Percentiles rank a stretch among this genome's conserved stretches.
Evolutionary conservation across 2,329 filamentous ascomycete species (phyloP).

Genomic region (Penicillium vulpinum): DNA sequence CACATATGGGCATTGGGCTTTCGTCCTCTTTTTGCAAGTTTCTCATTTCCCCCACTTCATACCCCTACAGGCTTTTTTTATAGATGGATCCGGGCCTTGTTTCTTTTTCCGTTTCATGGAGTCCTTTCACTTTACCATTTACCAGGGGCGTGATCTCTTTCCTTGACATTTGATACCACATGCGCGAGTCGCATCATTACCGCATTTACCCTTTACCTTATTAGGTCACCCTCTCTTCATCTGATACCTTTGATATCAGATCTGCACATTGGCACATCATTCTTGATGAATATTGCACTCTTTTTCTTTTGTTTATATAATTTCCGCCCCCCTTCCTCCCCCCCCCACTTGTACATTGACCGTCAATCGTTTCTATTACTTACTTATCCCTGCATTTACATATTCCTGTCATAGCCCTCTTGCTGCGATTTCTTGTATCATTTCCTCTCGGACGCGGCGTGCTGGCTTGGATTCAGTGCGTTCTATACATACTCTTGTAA

Average conservation of each 20-base stretch:
- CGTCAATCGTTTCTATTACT: constrained; percentile 15
- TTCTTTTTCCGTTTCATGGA: constrained; percentile 30
- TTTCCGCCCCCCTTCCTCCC: not conserved
- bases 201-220: constrained; percentile 22
- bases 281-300: constrained; percentile 22
- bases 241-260: constrained; percentile 8
- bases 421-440: constrained; percentile 19
- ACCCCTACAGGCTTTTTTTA: constrained; percentile 41
- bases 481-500: constrained; percentile 33
- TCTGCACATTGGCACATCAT: constrained; percentile 10
- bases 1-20: constrained; percentile 23
- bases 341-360: constrained; percentile 27
- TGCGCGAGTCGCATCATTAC: constrained; percentile 35
- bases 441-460: constrained; percentile 20
- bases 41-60: constrained; percentile 34
- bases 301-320: constrained; percentile 27
- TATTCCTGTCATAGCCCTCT: constrained; percentile 7
- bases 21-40: constrained; percentile 23
- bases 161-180: constrained; percentile 33
- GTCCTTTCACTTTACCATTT: constrained; percentile 24
- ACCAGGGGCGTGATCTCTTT: constrained; percentile 17
- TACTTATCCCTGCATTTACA: constrained; percentile 10
- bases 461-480: constrained; percentile 26
- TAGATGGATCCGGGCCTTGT: constrained; percentile 39
- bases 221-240: constrained; percentile 9